These are phyloP conservation scores for Anisodus acutangulus DNA, from an alignment of 257 asterid species.

Conservation along the genomic window DNA sequence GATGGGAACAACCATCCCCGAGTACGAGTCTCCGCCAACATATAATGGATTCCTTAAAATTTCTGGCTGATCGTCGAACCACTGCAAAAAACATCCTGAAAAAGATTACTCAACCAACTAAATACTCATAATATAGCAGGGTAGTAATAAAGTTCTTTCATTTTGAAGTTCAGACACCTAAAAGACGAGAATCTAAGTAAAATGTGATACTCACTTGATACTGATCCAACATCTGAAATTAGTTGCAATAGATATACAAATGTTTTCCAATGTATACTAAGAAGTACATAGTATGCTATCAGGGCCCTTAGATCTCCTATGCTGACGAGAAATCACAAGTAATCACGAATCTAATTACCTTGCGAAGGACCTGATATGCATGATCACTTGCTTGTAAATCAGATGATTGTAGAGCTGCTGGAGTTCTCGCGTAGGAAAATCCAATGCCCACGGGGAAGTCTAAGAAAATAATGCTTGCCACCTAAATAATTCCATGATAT, in stretches of 20 bases:
- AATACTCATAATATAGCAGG: not conserved
- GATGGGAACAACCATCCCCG: conserved; percentile 35
- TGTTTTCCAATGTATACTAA: not conserved
- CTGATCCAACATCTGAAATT: not conserved
- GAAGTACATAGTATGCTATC: no score
- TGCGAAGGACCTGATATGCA: conserved; percentile 29
- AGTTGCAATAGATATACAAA: not conserved
- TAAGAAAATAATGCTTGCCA: conserved; percentile 29
- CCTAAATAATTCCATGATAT: not conserved
- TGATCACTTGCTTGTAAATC: conserved; percentile 28
- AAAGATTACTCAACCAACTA: not conserved
- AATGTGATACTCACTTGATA: not conserved
- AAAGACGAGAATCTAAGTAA: not conserved
- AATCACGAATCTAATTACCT: not conserved
- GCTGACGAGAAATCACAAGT: not conserved
- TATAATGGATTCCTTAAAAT: conserved; percentile 33
- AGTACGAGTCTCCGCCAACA: conserved; percentile 35
- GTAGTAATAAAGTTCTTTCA: not conserved
- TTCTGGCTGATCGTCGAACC: conserved; percentile 34
- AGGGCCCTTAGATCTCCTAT: not conserved
- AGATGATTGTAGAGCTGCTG: not conserved
- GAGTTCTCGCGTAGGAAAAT: conserved; percentile 29
- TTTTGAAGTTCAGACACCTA: not conserved
- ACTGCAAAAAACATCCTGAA: conserved; percentile 31
- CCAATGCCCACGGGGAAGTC: conserved; percentile 28